Evolutionary conservation across 2,329 filamentous ascomycete genomes (phyloP).

Genomic region (Thermothelomyces thermophilus): DNA sequence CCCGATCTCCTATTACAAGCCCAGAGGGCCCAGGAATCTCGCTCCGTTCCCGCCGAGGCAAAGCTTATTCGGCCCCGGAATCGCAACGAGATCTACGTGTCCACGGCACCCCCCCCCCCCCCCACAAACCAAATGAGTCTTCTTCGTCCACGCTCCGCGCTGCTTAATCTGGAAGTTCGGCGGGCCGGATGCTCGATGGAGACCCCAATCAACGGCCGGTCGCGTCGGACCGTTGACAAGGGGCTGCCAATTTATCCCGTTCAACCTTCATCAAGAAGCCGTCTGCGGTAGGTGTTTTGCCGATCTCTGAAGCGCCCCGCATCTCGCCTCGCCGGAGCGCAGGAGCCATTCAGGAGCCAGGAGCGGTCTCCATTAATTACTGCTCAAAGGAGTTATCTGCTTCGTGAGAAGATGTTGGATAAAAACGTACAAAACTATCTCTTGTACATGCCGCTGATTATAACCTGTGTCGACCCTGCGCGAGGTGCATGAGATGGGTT

Average conservation of each 20-base stretch:
- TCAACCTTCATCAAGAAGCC: background rate
- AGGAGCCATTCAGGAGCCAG: background rate
- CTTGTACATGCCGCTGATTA: too few relatives aligned
- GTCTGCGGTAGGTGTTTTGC: background rate
- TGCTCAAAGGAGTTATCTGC: too few relatives aligned
- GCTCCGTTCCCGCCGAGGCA: background rate
- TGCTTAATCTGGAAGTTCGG: constrained; percentile 8
- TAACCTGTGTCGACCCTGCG: too few relatives aligned
- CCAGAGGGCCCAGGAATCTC: too few relatives aligned
- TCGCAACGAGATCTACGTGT: background rate
- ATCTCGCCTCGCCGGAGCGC: background rate
- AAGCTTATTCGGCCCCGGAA: constrained; percentile 2
- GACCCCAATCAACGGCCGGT: constrained; percentile 7
- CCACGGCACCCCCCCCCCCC: background rate
- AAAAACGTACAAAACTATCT: too few relatives aligned
- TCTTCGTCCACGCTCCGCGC: constrained; percentile 1
- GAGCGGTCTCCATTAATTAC: too few relatives aligned
- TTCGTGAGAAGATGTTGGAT: too few relatives aligned
- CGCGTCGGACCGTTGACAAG: constrained; percentile 8
- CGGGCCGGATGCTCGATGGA: background rate
- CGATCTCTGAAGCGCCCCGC: constrained; percentile 5
- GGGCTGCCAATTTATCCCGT: constrained; percentile 8
- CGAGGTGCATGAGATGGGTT: too few relatives aligned
- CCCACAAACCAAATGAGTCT: too few relatives aligned
- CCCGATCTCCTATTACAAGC: too few relatives aligned